Evolutionary conservation across 306 rosid species (phyloP).

Genomic region (Cucurbita maxima): DNA sequence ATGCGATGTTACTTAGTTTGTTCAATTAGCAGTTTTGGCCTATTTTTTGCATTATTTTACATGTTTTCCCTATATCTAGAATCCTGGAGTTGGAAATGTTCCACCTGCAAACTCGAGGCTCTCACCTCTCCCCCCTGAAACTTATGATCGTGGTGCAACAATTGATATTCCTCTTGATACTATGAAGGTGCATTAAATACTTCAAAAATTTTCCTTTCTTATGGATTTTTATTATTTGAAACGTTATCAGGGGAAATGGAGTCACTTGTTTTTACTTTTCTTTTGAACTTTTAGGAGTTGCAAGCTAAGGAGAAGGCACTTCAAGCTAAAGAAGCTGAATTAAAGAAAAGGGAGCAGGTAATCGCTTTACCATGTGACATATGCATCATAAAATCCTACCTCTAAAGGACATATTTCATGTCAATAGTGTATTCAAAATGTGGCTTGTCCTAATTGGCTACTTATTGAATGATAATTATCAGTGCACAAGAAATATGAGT

Average conservation of each 20-base stretch:
- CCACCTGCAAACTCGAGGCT: slow-evolving; percentile 39
- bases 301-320: slow-evolving; percentile 79
- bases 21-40: neutral
- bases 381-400: neutral
- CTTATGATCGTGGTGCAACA: slow-evolving; percentile 52
- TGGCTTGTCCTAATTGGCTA: neutral
- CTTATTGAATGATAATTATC: neutral
- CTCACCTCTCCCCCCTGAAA: slow-evolving; percentile 61
- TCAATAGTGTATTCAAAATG: neutral
- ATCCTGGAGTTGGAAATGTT: slow-evolving; percentile 30
- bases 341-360: slow-evolving; percentile 85
- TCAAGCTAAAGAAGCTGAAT: slow-evolving; percentile 71
- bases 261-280: neutral
- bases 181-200: slow-evolving; percentile 30
- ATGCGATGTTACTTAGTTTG: neutral
- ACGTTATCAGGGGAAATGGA: neutral
- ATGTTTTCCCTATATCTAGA: slow-evolving; percentile 23
- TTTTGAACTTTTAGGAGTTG: slow-evolving; percentile 25
- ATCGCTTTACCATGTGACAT: neutral
- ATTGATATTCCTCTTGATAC: slow-evolving; percentile 48
- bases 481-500: neutral
- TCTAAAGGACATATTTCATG: neutral
- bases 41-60: neutral
- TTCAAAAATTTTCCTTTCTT: slow-evolving; percentile 1
- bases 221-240: neutral